Evolutionary conservation across 1,284 basidiomycete genomes (phyloP).

Genomic region (Ceratobasidium theobromae): DNA sequence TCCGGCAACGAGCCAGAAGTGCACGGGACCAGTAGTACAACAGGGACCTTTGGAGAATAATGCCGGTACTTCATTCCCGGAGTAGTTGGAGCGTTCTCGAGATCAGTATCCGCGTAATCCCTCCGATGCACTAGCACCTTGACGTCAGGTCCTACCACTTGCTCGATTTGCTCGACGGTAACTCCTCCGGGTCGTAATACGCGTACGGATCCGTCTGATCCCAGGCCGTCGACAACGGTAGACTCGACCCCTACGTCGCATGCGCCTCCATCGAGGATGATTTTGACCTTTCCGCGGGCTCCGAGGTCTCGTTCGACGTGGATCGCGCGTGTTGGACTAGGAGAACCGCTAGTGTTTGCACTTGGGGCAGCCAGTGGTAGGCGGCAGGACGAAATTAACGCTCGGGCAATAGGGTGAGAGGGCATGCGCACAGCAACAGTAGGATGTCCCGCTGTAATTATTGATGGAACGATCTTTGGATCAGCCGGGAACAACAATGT

Average conservation of each 20-base stretch:
- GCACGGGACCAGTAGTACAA: slow-evolving; percentile 72
- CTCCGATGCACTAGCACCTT: slow-evolving; percentile 72
- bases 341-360: slow-evolving; percentile 92
- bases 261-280: slow-evolving; percentile 54
- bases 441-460: slow-evolving; percentile 75
- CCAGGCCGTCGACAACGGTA: slow-evolving; percentile 89
- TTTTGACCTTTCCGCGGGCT: slow-evolving; percentile 58
- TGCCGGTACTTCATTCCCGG: slow-evolving; percentile 99
- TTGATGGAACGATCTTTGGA: slow-evolving; percentile 55
- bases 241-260: slow-evolving; percentile 89
- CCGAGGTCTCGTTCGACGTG: slow-evolving; percentile 84
- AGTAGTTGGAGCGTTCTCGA: slow-evolving; percentile 83
- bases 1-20: slow-evolving; percentile 43
- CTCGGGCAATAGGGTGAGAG: slow-evolving; percentile 87
- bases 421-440: slow-evolving; percentile 96
- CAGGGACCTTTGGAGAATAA: slow-evolving; percentile 88
- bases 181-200: slow-evolving; percentile 91
- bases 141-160: slow-evolving; percentile 48
- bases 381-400: slow-evolving; percentile 76
- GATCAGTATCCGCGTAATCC: slow-evolving; percentile 64
- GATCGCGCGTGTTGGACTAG: slow-evolving; percentile 88
- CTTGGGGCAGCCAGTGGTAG: slow-evolving; percentile 91
- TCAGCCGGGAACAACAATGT: slow-evolving; percentile 88
- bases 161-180: slow-evolving; percentile 83
- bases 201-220: slow-evolving; percentile 70